phyloP scores from a whole-genome alignment of 1,139 yeast species.

The Scheffersomyces stambukii region DNA sequence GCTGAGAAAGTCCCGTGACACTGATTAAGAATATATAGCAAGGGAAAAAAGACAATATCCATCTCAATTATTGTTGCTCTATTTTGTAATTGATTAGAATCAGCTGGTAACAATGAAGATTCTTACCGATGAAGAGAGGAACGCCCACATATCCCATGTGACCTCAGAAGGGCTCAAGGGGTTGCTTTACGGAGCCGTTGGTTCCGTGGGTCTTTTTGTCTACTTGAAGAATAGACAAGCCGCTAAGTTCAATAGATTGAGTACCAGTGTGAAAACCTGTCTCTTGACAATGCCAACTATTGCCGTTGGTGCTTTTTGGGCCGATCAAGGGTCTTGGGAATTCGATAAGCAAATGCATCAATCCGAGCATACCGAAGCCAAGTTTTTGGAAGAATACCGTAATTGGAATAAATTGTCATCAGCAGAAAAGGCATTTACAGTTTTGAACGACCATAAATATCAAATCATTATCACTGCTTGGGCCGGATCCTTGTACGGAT shows the following conservation, averaged over 20 bases:
- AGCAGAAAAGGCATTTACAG: conserved; percentile 42
- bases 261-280: conserved; percentile 37
- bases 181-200: conserved; percentile 31
- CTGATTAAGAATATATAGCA: too few species aligned
- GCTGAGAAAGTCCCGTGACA: too few species aligned
- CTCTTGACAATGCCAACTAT: conserved; percentile 41
- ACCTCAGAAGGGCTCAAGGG: conserved; percentile 39
- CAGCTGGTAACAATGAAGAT: conserved; percentile 36
- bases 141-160: conserved; percentile 38
- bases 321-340: conserved; percentile 48
- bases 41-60: not conserved
- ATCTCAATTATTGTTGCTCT: not conserved
- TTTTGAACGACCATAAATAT: conserved; percentile 60
- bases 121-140: conserved; percentile 34
- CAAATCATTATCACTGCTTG: conserved; percentile 73
- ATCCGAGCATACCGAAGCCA: conserved; percentile 24
- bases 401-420: conserved; percentile 48
- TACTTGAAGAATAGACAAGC: conserved; percentile 35
- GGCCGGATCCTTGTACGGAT: conserved; percentile 84
- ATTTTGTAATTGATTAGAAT: too few species aligned
- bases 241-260: conserved; percentile 30
- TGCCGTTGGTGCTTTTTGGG: conserved; percentile 37
- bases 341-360: conserved; percentile 40
- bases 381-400: conserved; percentile 43
- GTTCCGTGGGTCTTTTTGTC: conserved; percentile 30